Conservation (phyloP, 2,329 filamentous ascomycete species). For the Colletotrichum lini region DNA sequence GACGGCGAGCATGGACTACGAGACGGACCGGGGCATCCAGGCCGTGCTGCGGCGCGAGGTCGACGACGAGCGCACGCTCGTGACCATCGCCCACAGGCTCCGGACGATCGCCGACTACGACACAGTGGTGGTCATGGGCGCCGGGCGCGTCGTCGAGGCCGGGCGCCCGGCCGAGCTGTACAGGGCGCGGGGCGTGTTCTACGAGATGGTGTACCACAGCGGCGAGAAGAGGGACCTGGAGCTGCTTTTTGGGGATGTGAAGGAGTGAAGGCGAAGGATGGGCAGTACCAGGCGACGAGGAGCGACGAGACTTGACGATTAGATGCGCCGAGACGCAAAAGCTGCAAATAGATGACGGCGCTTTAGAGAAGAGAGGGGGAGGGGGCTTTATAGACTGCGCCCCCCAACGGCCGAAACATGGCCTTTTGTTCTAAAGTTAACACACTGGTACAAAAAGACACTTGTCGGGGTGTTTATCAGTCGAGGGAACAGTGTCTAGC, state of each 20-base stretch:
- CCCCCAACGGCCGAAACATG: no score
- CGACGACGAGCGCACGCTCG: slow-evolving; percentile 64
- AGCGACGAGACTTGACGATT: neutral
- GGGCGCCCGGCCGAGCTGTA: slow-evolving; percentile 65
- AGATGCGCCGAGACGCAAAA: neutral
- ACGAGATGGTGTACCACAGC: slow-evolving; percentile 69
- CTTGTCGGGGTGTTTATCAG: no score
- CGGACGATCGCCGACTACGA: slow-evolving; percentile 74
- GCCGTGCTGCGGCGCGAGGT: slow-evolving; percentile 66
- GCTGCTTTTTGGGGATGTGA: slow-evolving; percentile 48
- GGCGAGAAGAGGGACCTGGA: slow-evolving; percentile 65
- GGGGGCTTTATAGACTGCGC: neutral
- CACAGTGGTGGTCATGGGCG: slow-evolving; percentile 69
- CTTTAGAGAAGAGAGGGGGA: neutral
- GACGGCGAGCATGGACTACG: slow-evolving; percentile 72
- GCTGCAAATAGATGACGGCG: no score
- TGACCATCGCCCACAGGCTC: slow-evolving; percentile 72
- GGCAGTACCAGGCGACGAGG: neutral
- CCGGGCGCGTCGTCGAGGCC: slow-evolving; percentile 67
- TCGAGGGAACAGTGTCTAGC: no score
- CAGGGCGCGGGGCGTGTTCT: slow-evolving; percentile 61
- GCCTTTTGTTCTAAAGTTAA: no score
- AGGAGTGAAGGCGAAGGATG: neutral
- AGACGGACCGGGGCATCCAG: slow-evolving; percentile 70
- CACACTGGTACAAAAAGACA: no score